Evolutionary conservation across 768 basidiomycete genomes (phyloP), one percentile per base, ranked within the genome.

Genomic region (Serpula lacrymans): DNA sequence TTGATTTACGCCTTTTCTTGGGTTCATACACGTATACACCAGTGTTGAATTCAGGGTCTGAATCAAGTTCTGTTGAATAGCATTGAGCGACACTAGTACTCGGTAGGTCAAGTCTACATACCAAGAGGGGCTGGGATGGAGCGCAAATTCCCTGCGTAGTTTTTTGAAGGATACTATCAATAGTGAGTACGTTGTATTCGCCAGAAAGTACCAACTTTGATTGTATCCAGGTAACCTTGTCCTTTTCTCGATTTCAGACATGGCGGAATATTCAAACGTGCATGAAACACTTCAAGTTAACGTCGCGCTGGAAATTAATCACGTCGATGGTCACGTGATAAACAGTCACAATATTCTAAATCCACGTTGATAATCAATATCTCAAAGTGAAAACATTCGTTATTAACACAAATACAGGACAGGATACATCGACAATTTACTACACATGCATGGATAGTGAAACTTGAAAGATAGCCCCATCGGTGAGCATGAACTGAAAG

Each of bases 61-160:
- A 63, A 34, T 63, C 62, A 0, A 42, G 47, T 22, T 65, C 62
- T 63, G 34, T 16, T 6, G 26, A 22, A 9, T 23, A 24, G 16
- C 22, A 14, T 9, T 17, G 6, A 20, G 21, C 13, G 8, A 9
- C 21, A 23, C 31, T 27, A 34, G 20, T 11, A 37, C 20, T 14
- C n/a, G 16, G 10, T 9, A 34, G 38, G 5, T 22, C 37, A 24
- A 25, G 12, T n/a, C 6, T 13, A 35, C 34, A 4, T 48, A 62
- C 68, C 66, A 52, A 64, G 49, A 25, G 69, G 68, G 2, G 63
- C 64, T 5, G 63, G 53, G 12, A 63, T 58, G 3, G 68, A 65
- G 16, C 42, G 30, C 40, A 49, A 43, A 10, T 18, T 40, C 34
- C 63, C 60, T 62, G 29, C 17, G 3, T 4, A 37, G 0, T 11